Evolutionary conservation across 345 rosid genomes (phyloP).

Genomic region (Isatis tinctoria): DNA sequence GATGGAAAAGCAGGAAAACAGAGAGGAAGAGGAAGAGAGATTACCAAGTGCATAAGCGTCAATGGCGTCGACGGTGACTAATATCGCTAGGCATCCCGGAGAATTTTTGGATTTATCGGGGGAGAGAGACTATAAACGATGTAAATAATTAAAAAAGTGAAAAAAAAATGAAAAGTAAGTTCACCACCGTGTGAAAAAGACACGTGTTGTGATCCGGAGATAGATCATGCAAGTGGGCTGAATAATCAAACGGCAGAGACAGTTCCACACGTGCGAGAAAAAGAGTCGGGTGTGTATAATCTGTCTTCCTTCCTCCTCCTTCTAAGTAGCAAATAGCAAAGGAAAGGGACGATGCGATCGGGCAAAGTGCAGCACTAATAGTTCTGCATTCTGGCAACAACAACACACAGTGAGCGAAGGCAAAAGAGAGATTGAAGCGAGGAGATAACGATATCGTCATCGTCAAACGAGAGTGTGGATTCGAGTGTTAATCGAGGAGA

Average conservation of each 20-base stretch:
- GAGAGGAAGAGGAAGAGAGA: background rate
- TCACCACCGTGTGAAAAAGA: constrained; percentile 27
- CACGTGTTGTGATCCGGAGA: constrained; percentile 23
- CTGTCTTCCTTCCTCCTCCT: background rate
- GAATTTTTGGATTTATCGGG: constrained; percentile 4
- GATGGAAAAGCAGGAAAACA: background rate
- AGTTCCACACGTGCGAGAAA: constrained; percentile 16
- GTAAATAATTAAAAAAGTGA: background rate
- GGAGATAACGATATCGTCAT: background rate
- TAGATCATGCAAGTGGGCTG: constrained; percentile 25
- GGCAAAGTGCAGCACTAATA: constrained; percentile 18
- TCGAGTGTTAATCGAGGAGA: constrained; percentile 14
- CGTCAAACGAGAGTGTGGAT: constrained; percentile 10
- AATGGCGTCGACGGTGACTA: constrained; percentile 25
- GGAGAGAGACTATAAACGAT: background rate
- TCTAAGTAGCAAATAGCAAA: constrained; percentile 10
- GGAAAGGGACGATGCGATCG: constrained; percentile 35
- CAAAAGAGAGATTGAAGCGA: background rate
- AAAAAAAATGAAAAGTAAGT: background rate
- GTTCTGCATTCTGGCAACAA: constrained; percentile 7
- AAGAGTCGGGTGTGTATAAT: constrained; percentile 15
- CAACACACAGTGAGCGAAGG: background rate
- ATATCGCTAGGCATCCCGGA: constrained; percentile 17
- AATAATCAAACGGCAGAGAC: constrained; percentile 29
- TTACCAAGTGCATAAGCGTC: constrained; percentile 26